These are phyloP conservation scores for Pseudomonodictys pantanalensis DNA, from an alignment of 495 filamentous ascomycete species.

Conservation along the genomic window DNA sequence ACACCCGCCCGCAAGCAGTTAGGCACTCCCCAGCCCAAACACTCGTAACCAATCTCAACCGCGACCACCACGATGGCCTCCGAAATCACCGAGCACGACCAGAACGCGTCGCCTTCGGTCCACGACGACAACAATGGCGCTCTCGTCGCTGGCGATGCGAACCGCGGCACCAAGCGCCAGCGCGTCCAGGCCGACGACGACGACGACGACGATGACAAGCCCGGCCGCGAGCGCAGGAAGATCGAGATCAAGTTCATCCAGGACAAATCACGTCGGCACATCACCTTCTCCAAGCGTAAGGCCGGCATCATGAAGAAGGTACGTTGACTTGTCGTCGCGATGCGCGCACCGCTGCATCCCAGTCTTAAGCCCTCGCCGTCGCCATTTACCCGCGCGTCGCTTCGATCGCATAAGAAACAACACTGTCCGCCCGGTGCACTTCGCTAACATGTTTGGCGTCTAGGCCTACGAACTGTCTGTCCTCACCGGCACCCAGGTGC, in stretches of 20 bases:
- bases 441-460: conserved; percentile 23
- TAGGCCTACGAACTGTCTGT: conserved; percentile 98
- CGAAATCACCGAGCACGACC: conserved; percentile 47
- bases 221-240: conserved; percentile 96
- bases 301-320: conserved; percentile 99
- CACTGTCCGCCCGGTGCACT: conserved; percentile 1
- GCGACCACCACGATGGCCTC: conserved; percentile 35
- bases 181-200: conserved; percentile 87
- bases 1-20: conserved; percentile 34
- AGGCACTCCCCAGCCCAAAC: conserved; percentile 35
- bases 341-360: conserved; percentile 19
- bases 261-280: conserved; percentile 99
- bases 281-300: conserved; percentile 99
- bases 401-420: conserved; percentile 31
- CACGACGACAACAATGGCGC: conserved; percentile 58
- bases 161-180: conserved; percentile 83
- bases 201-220: conserved; percentile 98
- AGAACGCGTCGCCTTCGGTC: conserved; percentile 43
- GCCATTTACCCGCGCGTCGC: conserved; percentile 26
- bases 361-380: conserved; percentile 5
- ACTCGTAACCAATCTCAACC: conserved; percentile 24
- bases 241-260: conserved; percentile 99
- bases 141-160: conserved; percentile 54
- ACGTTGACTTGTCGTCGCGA: conserved; percentile 11
- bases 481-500: conserved; percentile 95